phyloP scores from a whole-genome alignment of 139 green algal genomes.

The Chlorella sp. region DNA sequence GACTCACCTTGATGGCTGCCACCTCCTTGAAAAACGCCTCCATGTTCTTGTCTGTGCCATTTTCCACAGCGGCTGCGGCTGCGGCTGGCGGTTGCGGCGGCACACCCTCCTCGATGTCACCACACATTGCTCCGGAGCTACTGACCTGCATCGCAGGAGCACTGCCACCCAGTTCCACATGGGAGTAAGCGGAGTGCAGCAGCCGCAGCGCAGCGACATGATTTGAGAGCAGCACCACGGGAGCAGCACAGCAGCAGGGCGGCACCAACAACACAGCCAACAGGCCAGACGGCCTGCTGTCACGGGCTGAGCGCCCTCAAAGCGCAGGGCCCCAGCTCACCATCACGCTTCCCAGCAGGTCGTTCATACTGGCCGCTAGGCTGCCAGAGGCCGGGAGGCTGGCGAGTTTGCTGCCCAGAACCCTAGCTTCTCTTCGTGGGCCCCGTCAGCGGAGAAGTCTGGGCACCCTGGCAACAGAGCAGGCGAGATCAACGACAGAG shows the following conservation, averaged over 20 bases:
- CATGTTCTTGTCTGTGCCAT: conserved; percentile 68
- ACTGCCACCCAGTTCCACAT: neutral
- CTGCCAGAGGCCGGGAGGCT: too few species aligned
- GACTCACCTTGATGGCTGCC: conserved; percentile 70
- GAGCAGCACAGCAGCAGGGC: neutral
- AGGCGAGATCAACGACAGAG: too few species aligned
- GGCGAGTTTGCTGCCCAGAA: too few species aligned
- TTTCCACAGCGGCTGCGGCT: neutral
- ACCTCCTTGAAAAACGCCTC: conserved; percentile 79
- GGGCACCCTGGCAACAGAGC: too few species aligned
- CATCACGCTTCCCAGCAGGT: conserved; percentile 68
- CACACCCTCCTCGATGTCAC: neutral
- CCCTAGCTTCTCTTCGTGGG: too few species aligned
- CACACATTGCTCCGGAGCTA: neutral
- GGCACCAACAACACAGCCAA: neutral
- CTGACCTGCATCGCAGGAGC: neutral
- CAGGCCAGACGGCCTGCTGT: neutral
- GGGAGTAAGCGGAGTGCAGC: neutral
- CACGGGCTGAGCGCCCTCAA: neutral
- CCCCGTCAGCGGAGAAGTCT: too few species aligned
- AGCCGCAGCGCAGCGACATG: neutral
- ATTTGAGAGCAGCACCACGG: neutral
- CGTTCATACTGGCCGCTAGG: conserved; percentile 61
- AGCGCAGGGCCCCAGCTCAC: conserved; percentile 17
- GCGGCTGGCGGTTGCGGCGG: neutral